These are phyloP conservation scores for Bodo saltans DNA, from an alignment of 78 protist species.

Conservation along the genomic window DNA sequence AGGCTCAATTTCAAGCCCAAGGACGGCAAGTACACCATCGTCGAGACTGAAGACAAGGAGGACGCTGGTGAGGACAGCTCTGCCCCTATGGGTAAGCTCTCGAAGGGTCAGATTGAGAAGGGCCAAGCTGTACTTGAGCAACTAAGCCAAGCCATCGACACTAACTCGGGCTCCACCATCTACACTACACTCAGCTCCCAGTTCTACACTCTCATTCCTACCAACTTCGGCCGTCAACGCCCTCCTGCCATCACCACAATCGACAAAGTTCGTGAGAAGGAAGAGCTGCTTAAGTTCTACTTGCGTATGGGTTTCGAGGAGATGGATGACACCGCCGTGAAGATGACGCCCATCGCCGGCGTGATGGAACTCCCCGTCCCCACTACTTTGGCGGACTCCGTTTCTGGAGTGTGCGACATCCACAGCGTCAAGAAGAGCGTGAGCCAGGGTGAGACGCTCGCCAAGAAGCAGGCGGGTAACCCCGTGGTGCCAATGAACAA, in stretches of 20 bases:
- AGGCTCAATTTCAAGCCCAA: not conserved
- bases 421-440: not conserved
- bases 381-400: not conserved
- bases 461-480: not conserved
- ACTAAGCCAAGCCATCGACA: not conserved
- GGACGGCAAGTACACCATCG: constrained; percentile 14
- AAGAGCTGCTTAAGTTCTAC: constrained; percentile 30
- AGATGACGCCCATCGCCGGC: constrained; percentile 2
- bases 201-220: constrained; percentile 53
- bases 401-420: not conserved
- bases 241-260: constrained; percentile 11
- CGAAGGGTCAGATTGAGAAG: constrained; percentile 26
- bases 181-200: not conserved
- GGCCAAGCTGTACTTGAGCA: constrained; percentile 21
- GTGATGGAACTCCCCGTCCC: not conserved
- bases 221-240: not conserved
- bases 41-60: constrained; percentile 40
- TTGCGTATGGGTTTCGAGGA: constrained; percentile 41
- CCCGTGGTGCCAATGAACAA: not conserved
- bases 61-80: constrained; percentile 28
- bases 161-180: not conserved
- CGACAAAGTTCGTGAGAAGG: not conserved
- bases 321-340: not conserved
- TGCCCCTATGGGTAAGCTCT: constrained; percentile 31
- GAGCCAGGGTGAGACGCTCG: constrained; percentile 11